Evolutionary conservation across 768 basidiomycete species (phyloP), one percentile per base, ranked within the genome.

Genomic region (Termitomyces sp.): DNA sequence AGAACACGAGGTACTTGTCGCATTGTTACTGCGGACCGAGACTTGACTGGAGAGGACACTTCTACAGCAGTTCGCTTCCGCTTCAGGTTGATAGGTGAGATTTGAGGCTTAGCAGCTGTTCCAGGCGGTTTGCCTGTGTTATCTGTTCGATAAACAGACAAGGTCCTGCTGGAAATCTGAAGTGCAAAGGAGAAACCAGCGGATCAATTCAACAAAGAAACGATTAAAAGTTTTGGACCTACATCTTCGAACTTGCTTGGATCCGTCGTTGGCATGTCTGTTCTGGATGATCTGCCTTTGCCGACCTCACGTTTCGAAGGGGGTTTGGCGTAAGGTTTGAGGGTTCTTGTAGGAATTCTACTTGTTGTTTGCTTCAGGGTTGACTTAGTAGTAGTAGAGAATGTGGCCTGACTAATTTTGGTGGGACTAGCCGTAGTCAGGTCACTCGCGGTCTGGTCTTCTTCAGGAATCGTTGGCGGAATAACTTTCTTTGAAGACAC

Each of bases 341-440:
- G 77, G 42, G 83, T 82, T 58, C 86, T 76, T n/a, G 51, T 52
- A 18, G 86, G 86, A 63, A 87, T 87, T 66, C 77, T 76, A 68
- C 86, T 85, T 0, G 74, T 77, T 8, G 74, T 68, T 59, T 84
- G 81, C 63, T 78, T 82, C 53, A 86, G 64, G 46, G 59, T 75
- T 18, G 81, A 81, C 55, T 78, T 80, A 5, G 63, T 59, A 39
- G 74, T 68, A 60, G 69, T 73, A n/a, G 65, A 62, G 3, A 62
- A 54, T 22, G 62, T 62, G n/a, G 65, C 56, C 41, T 55, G 64
- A 31, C 49, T 60, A 46, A 61, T 56, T 56, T 63, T 63, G 36
- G 70, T 63, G 20, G 65, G 49, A 43, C 58, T 61, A 26, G 57
- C 22, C 44, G 44, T 44, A 22, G 13, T 32, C 37, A 29, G 36